Evolutionary conservation across 2,329 filamentous ascomycete species (phyloP), one percentile per base, ranked within the genome.

Genomic region (Bipolaris gigantea): DNA sequence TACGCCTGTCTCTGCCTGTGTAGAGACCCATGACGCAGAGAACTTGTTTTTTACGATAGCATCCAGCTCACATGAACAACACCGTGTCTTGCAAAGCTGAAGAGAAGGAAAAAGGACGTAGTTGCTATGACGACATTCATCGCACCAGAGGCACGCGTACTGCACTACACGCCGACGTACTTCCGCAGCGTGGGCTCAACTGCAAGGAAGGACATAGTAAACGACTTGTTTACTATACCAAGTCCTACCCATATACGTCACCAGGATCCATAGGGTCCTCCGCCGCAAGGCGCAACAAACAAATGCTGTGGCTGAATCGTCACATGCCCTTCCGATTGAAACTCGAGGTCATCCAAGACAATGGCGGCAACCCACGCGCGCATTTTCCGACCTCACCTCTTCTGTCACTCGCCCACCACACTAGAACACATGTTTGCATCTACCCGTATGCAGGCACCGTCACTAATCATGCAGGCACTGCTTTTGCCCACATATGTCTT

Each of bases 321-420:
- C 67, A 70, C 64, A 66, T 68, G 67, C 56, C 46, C 45, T 15
- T 45, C 32, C 21, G 40, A 25, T 50, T 57, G 60, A 59, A 48
- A 55, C 57, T 58, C 46, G 47, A 58, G 61, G 67, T 71, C 68
- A 70, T 66, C 59, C 60, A 70, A 70, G 66, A 71, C 68, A 70
- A 53, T 23, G 42, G 56, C 57, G 55, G 23, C 59, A 59, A 57
- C 50, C 63, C 67, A 71, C 65, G 67, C 66, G 67, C 64, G 34
- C 61, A 57, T 44, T 52, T 44, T 39, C 53, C 44, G 54, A 58
- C 56, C 62, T 62, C 67, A 68, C 57, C 62, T 64, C 59, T 59
- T 55, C 60, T 59, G 61, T 69, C 68, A 71, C 56, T 61, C 56
- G 64, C 55, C 54, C 59, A 53, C 45, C 40, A 46, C 49, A 59